Evolutionary conservation across 345 rosid species (phyloP).

Genomic region (Pseudoturritis turrita): DNA sequence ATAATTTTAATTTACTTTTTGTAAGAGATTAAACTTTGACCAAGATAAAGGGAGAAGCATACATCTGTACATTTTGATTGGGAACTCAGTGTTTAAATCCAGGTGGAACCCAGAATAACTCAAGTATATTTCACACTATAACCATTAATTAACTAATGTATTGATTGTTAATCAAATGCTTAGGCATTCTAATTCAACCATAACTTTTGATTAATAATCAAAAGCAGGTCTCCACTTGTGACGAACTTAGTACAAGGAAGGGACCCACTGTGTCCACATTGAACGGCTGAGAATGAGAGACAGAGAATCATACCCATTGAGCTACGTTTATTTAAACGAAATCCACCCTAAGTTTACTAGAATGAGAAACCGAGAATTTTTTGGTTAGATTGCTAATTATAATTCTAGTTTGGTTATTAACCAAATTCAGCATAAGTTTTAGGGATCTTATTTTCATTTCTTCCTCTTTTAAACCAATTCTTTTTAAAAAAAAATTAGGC

Average conservation of each 20-base stretch:
- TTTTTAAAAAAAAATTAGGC: too few relatives aligned
- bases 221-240: conserved; percentile 30
- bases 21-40: neutral
- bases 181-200: neutral
- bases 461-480: too few relatives aligned
- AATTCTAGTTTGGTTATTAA: too few relatives aligned
- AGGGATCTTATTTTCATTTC: too few relatives aligned
- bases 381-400: too few relatives aligned
- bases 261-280: conserved; percentile 13
- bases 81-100: neutral
- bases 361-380: too few relatives aligned
- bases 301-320: conserved; percentile 4
- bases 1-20: neutral
- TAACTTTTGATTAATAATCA: neutral
- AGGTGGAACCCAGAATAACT: conserved; percentile 1
- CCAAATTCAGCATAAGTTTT: too few relatives aligned
- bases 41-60: neutral
- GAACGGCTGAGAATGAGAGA: conserved; percentile 22
- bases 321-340: conserved; percentile 2
- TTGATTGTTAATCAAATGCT: neutral
- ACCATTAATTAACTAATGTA: neutral
- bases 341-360: too few relatives aligned
- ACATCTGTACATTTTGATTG: conserved; percentile 7
- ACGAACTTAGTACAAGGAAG: conserved; percentile 21
- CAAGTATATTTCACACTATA: conserved; percentile 6